Conservation (phyloP, 768 basidiomycete genomes). For the Pholiota conissans region DNA sequence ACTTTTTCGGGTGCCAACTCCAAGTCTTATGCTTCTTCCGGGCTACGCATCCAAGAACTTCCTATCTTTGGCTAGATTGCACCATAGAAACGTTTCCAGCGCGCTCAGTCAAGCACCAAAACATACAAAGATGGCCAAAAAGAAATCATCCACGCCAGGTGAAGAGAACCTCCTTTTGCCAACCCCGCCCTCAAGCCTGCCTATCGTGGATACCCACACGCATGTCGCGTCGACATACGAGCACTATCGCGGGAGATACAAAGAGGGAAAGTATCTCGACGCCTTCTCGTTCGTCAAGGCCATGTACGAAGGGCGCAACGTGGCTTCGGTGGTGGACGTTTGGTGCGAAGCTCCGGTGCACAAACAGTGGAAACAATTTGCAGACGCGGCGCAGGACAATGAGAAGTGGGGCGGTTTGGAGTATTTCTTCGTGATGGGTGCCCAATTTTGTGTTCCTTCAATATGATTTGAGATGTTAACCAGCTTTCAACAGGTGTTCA, state of each 20-base stretch:
- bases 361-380: conserved; percentile 65
- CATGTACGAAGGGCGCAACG: conserved; percentile 55
- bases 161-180: conserved; percentile 40
- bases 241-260: conserved; percentile 63
- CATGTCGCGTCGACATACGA: conserved; percentile 78
- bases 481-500: conserved; percentile 56
- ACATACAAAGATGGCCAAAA: conserved; percentile 47
- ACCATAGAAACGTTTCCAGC: too few relatives aligned
- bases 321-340: conserved; percentile 77
- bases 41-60: too few relatives aligned
- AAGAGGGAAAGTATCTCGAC: conserved; percentile 47
- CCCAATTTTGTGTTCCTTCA: conserved; percentile 16
- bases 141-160: conserved; percentile 34
- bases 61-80: too few relatives aligned
- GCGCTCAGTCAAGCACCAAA: too few relatives aligned
- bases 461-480: conserved; percentile 1
- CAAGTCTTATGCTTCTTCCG: too few relatives aligned
- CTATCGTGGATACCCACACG: conserved; percentile 83
- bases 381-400: conserved; percentile 64
- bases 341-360: conserved; percentile 85
- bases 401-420: conserved; percentile 68
- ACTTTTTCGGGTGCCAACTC: too few relatives aligned
- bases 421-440: conserved; percentile 86
- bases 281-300: conserved; percentile 70
- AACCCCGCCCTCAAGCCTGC: conserved; percentile 29